Conservation (phyloP, 1,284 basidiomycete genomes). For the Papiliotrema fonsecae region DNA sequence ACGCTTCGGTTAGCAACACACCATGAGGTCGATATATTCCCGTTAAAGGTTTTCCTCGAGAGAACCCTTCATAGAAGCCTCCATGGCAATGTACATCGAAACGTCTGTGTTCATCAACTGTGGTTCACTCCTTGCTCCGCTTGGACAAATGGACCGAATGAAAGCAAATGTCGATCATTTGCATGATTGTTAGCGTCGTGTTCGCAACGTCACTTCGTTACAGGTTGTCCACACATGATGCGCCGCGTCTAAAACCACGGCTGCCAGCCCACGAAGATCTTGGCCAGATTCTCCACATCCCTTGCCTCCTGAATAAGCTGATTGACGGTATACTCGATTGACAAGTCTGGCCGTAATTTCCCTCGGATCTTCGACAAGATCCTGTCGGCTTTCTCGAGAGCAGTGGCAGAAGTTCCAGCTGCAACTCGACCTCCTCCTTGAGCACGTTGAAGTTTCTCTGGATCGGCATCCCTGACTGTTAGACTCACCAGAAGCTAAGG, state of each 20-base stretch:
- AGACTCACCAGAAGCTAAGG: conserved; percentile 20
- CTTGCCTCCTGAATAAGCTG: conserved; percentile 86
- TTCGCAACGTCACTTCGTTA: too few species aligned
- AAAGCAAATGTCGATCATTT: too few species aligned
- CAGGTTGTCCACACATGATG: too few species aligned
- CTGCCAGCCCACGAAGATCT: conserved; percentile 63
- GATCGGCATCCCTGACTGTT: conserved; percentile 57
- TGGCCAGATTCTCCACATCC: conserved; percentile 67
- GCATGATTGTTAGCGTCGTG: too few species aligned
- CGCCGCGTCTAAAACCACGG: conserved; percentile 8
- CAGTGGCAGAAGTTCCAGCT: conserved; percentile 45
- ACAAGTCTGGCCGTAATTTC: conserved; percentile 78
- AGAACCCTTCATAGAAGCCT: too few species aligned
- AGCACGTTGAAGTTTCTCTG: conserved; percentile 52
- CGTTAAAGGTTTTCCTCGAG: too few species aligned
- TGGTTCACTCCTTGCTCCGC: too few species aligned
- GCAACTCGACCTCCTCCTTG: conserved; percentile 26
- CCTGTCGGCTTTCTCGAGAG: conserved; percentile 82
- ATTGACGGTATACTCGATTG: conserved; percentile 90
- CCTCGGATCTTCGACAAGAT: conserved; percentile 70
- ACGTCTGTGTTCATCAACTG: too few species aligned
- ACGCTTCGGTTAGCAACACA: too few species aligned
- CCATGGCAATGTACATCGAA: too few species aligned
- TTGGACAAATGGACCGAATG: too few species aligned
- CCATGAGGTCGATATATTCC: too few species aligned